These are phyloP conservation scores for Cichorium intybus DNA, from an alignment of 140 eudicot genomes.

Conservation along the genomic window DNA sequence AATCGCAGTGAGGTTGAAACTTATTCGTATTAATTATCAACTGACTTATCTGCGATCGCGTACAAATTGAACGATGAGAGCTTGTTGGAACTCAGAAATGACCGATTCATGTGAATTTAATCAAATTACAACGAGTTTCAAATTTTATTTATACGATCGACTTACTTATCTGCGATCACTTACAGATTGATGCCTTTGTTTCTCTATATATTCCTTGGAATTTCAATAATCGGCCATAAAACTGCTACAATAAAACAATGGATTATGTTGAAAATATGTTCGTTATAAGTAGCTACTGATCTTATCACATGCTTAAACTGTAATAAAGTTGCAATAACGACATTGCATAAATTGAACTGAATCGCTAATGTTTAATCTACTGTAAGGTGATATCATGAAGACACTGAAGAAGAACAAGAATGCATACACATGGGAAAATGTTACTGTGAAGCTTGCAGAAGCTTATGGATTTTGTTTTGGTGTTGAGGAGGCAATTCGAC, in stretches of 20 bases:
- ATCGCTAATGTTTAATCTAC: neutral
- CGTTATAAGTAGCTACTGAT: neutral
- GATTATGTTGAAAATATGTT: neutral
- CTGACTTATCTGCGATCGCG: neutral
- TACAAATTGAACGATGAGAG: neutral
- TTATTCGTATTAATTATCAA: too few species aligned
- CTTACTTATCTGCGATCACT: neutral
- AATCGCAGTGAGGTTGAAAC: neutral
- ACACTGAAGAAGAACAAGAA: slow-evolving; percentile 76
- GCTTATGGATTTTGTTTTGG: slow-evolving; percentile 97
- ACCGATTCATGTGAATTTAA: neutral
- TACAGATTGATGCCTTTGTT: neutral
- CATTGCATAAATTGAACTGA: too few species aligned
- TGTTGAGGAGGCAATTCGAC: slow-evolving; percentile 81
- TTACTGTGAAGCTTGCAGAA: slow-evolving; percentile 81
- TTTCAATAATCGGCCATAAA: neutral
- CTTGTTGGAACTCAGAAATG: neutral
- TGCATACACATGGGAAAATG: slow-evolving; percentile 88
- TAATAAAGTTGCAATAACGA: too few species aligned
- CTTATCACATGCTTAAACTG: neutral
- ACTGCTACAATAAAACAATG: neutral
- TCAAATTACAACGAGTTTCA: neutral
- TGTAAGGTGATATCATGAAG: slow-evolving; percentile 75
- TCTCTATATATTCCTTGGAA: too few species aligned
- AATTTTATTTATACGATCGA: too few species aligned